A percentile compares a stretch with the other conserved stretches of the same genome.
Conservation (phyloP, 108 stramenopile species). For the Cyclotella kingstonii region DNA sequence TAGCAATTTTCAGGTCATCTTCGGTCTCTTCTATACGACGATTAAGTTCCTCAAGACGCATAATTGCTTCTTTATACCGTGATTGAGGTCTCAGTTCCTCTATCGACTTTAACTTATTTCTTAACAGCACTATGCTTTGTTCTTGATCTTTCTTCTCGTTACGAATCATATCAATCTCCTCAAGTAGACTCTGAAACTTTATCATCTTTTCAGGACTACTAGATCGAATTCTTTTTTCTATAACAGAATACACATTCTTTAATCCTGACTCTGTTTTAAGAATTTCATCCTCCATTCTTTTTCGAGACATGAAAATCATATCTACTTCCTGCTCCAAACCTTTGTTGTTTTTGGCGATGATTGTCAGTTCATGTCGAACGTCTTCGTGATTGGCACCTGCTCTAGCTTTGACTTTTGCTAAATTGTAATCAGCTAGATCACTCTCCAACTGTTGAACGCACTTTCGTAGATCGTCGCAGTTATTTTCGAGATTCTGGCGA, state of each 20-base stretch:
- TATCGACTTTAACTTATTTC: conserved; percentile 10
- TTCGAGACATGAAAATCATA: conserved; percentile 12
- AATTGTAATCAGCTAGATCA: conserved; percentile 14
- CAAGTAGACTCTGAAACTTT: no score
- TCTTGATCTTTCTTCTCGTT: conserved; percentile 4
- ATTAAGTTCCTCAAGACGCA: conserved; percentile 6
- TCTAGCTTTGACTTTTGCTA: conserved; percentile 16
- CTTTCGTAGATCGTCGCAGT: conserved; percentile 5
- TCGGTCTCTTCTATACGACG: conserved; percentile 6
- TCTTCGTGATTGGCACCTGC: conserved; percentile 15
- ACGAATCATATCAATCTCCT: background rate
- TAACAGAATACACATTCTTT: background rate
- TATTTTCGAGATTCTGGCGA: conserved; percentile 8
- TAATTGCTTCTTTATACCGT: conserved; percentile 1
- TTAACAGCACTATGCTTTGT: conserved; percentile 1
- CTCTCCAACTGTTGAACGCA: conserved; percentile 16
- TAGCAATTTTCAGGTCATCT: conserved; percentile 13
- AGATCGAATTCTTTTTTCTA: conserved; percentile 6
- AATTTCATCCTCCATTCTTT: conserved; percentile 16
- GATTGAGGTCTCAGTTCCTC: conserved; percentile 2
- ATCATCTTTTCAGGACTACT: conserved; percentile 4
- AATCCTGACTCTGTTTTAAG: conserved; percentile 13
- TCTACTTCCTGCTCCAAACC: conserved; percentile 24
- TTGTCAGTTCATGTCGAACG: conserved; percentile 5
- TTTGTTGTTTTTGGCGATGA: conserved; percentile 13